phyloP scores from a whole-genome alignment of 345 rosid species.

The Murraya paniculata region DNA sequence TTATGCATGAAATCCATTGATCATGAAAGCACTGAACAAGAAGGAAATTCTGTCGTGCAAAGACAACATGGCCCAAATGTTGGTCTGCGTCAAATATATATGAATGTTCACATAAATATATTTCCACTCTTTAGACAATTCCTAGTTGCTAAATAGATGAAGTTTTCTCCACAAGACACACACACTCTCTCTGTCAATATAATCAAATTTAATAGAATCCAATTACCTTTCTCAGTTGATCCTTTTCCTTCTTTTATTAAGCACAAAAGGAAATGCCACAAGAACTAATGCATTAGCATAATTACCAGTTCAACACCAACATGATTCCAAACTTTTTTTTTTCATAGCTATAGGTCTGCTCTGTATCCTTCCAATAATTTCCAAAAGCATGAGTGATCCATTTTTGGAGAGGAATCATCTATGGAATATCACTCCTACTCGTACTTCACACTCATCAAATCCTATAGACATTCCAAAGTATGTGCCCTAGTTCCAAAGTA shows the following conservation, averaged over 20 bases:
- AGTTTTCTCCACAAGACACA: background rate
- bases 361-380: background rate
- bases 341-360: background rate
- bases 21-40: background rate
- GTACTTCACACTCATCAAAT: background rate
- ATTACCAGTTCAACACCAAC: background rate
- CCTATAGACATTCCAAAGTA: background rate
- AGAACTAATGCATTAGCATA: background rate
- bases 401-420: background rate
- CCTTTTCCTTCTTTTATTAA: too few relatives aligned
- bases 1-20: background rate
- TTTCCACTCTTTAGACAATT: background rate
- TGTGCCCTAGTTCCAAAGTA: background rate
- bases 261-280: background rate
- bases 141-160: background rate
- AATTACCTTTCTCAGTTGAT: background rate
- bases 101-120: too few relatives aligned
- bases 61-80: background rate
- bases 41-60: background rate
- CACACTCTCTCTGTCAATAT: background rate
- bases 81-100: background rate
- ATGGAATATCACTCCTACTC: background rate
- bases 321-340: too few relatives aligned
- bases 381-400: background rate
- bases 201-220: background rate